Base-by-base conservation (phyloP, 2,329 filamentous ascomycete genomes). In the Pleomassaria siparia region DNA sequence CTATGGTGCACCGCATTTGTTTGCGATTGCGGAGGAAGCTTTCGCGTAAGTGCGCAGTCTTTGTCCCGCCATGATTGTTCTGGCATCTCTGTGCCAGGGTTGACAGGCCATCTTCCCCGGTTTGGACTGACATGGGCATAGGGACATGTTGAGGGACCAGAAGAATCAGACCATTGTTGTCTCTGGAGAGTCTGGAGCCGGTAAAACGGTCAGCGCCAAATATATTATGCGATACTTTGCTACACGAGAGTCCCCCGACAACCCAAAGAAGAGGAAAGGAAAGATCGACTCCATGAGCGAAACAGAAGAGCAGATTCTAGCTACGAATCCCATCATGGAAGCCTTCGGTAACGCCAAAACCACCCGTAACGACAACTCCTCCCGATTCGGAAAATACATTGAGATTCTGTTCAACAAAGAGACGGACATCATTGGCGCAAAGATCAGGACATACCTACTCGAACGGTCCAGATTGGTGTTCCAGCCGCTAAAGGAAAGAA, bases 141-240 rank as follows among this genome's bases (percentile, higher is more conserved):
- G 89, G 68, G 94, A 99, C 77, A 99, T 99, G 94, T 76, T 99
- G 68, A 88, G 94, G 58, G 94, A 96, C 76, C 82, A 83, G 61
- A 91, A 91, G 74, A 99, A 99, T 75, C 94, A 99, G 77, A 99
- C 94, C 30, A 89, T 99, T 55, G 94, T 99, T 44, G 94, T 99
- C n/a, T 99, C 94, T 28, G 94, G 94, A 71, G 94, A 99, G 74
- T 99, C 94, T 45, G 94, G 94, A 82, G 94, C 94, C 55, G 94
- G 94, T 67, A 99, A 99, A 78, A 99, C 94, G 4, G 94, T 99
- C 71, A 97, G 92, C 74, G 94, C 94, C 63, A 99, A 99, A 77
- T 97, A 99, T 75, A 97, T 99, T 71, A 99, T 99, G 94, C 85
- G 94, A 65, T 99, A 99, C 77, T 99, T 99, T 74, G 94, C 94